Base-by-base conservation (phyloP, 179 eudicot species). In the Nepenthes alata region DNA sequence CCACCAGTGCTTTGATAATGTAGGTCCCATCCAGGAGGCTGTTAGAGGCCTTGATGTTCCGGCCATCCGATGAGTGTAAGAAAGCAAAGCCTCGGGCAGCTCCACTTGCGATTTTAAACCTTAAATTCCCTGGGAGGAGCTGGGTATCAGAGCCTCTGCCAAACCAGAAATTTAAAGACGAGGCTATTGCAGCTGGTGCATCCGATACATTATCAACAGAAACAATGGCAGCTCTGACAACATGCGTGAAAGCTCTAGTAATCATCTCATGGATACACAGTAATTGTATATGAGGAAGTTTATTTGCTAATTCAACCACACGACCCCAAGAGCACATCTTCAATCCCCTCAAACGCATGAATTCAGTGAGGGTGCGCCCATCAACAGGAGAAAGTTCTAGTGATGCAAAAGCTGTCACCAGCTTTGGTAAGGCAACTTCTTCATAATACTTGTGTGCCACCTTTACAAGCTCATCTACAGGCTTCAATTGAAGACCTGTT, bases 311-410 rank as follows among this genome's bases (percentile, higher is more conserved):
- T 72, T 84, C 89, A 70, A 91, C 98, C 93, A 93, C 95, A 57
- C 80, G 86, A 71, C 96, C 98, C 78, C 89, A 75, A 52, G 95
- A 86, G 47, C 81, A 75, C n/a, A n/a, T n/a, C n/a, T n/a, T n/a
- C n/a, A n/a, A n/a, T n/a, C n/a, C n/a, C n/a, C n/a, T n/a, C n/a
- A 86, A 78, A 81, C 89, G 98, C 98, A 93, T 93, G 78, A 93
- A 93, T 60, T 93, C 98, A n/a, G 96, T 86, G 47, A 93, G 80
- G 11, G 95, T 86, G 59, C 98, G 95, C 49, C 98, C 98, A 76
- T 93, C 98, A 55, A 89, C 98, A 60, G 96, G 98, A 61, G 96
- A 93, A 66, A 93, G 98, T 80, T 93, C 98, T 64, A 93, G 93
- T 35, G 98, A 93, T 73, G 88, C 88, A 75, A 89, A 93, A 73